Evolutionary conservation across 2,329 filamentous ascomycete genomes (phyloP).

Genomic region (Dothistroma septosporum): DNA sequence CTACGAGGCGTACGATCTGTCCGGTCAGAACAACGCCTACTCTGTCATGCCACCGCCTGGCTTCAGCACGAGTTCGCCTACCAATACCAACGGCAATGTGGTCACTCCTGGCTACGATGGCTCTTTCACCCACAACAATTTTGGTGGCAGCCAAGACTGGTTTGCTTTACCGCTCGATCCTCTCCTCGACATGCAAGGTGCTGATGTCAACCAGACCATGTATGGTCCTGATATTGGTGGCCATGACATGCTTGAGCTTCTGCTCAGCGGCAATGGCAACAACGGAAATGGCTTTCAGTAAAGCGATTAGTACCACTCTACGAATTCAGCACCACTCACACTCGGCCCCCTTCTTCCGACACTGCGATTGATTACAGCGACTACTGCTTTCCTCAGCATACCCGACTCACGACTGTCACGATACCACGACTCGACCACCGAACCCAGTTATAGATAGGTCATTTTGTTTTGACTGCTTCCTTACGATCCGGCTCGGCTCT

Average conservation of each 20-base stretch:
- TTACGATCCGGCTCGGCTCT: background rate
- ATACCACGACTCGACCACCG: background rate
- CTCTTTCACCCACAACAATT: conserved; percentile 4
- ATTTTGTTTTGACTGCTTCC: background rate
- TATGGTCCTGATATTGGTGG: conserved; percentile 63
- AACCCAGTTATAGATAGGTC: background rate
- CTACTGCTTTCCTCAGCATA: background rate
- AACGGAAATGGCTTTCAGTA: conserved; percentile 11
- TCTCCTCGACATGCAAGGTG: conserved; percentile 54
- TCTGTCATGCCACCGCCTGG: conserved; percentile 49
- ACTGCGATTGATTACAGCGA: background rate
- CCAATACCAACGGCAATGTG: conserved; percentile 28
- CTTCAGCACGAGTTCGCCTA: conserved; percentile 33
- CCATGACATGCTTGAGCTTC: conserved; percentile 48
- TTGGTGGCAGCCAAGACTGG: conserved; percentile 51
- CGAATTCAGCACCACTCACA: background rate
- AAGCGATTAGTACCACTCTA: background rate
- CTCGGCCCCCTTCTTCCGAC: background rate
- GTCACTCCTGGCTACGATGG: conserved; percentile 20
- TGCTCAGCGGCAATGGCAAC: conserved; percentile 35
- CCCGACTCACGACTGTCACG: background rate
- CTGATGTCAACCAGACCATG: conserved; percentile 53
- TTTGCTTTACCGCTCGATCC: conserved; percentile 59
- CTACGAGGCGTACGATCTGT: conserved; percentile 43
- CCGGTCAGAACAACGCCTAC: conserved; percentile 37